Percentiles rank a stretch among this genome's conserved stretches.
Evolutionary conservation across 768 basidiomycete species (phyloP).

Genomic region (Tricholoma hemisulphureum): DNA sequence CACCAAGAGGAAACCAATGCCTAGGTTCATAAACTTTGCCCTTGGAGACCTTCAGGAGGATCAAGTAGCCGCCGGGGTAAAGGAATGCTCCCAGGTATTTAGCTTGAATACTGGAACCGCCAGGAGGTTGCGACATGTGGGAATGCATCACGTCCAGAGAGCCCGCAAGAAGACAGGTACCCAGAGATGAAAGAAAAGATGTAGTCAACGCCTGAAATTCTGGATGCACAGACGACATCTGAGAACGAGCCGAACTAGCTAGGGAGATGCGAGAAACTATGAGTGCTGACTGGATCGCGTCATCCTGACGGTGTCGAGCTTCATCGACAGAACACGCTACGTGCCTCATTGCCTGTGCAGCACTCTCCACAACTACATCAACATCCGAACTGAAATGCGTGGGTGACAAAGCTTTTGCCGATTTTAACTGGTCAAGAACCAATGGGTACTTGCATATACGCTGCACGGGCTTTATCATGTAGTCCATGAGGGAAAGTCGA

Average conservation of each 20-base stretch:
- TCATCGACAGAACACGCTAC: constrained; percentile 81
- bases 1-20: constrained; percentile 82
- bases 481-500: constrained; percentile 73
- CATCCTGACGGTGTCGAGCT: constrained; percentile 66
- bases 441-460: constrained; percentile 94
- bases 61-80: constrained; percentile 80
- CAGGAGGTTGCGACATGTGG: constrained; percentile 43
- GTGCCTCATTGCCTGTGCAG: constrained; percentile 68
- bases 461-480: constrained; percentile 97
- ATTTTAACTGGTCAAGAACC: constrained; percentile 70
- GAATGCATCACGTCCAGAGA: constrained; percentile 86
- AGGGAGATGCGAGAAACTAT: constrained; percentile 65
- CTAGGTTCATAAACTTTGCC: constrained; percentile 78
- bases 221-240: constrained; percentile 24
- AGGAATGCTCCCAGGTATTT: constrained; percentile 92
- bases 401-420: constrained; percentile 29
- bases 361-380: constrained; percentile 47
- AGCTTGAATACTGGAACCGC: constrained; percentile 57
- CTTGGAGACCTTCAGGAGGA: constrained; percentile 83
- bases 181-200: constrained; percentile 71
- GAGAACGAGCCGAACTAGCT: constrained; percentile 28
- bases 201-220: constrained; percentile 42
- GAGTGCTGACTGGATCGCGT: constrained; percentile 61
- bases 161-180: constrained; percentile 76
- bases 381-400: constrained; percentile 30